Evolutionary conservation across 2,329 filamentous ascomycete genomes (phyloP).

Genomic region (Arthrobotrys entomopaga): DNA sequence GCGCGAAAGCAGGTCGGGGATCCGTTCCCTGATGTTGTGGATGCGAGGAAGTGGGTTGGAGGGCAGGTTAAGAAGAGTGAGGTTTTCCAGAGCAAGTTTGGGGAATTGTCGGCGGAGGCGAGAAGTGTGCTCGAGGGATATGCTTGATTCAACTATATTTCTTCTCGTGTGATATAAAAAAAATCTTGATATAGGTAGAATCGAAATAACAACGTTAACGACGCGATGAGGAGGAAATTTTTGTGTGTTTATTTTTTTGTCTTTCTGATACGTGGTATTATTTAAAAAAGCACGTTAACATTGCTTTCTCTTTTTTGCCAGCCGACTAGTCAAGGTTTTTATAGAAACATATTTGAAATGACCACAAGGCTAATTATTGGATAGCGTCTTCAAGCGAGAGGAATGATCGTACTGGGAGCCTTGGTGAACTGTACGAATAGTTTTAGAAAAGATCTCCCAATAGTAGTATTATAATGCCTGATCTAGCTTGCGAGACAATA

Average conservation of each 20-base stretch:
- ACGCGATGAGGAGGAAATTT: too few relatives aligned
- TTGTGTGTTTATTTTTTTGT: constrained; percentile 2
- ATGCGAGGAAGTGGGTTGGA: constrained; percentile 80
- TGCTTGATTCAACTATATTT: constrained; percentile 14
- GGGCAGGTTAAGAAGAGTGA: constrained; percentile 52
- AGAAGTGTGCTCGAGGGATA: constrained; percentile 42
- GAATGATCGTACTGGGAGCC: too few relatives aligned
- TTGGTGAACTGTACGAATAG: too few relatives aligned
- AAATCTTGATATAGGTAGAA: not conserved
- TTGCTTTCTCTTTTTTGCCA: not conserved
- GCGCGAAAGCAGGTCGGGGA: constrained; percentile 79
- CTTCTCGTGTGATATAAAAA: not conserved
- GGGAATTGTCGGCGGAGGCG: constrained; percentile 16
- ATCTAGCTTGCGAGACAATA: too few relatives aligned
- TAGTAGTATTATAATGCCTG: too few relatives aligned
- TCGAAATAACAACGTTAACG: not conserved
- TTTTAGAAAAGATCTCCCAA: too few relatives aligned
- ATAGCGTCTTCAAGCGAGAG: too few relatives aligned
- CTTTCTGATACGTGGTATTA: not conserved
- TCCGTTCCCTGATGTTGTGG: constrained; percentile 86
- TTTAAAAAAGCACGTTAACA: constrained; percentile 15
- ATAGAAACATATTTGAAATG: too few relatives aligned
- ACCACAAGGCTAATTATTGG: too few relatives aligned
- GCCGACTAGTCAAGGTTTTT: too few relatives aligned
- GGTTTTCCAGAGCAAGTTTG: constrained; percentile 20